Evolutionary conservation across 2,329 filamentous ascomycete species (phyloP), one percentile per base, ranked within the genome.

Genomic region (Coniochaeta sp.): DNA sequence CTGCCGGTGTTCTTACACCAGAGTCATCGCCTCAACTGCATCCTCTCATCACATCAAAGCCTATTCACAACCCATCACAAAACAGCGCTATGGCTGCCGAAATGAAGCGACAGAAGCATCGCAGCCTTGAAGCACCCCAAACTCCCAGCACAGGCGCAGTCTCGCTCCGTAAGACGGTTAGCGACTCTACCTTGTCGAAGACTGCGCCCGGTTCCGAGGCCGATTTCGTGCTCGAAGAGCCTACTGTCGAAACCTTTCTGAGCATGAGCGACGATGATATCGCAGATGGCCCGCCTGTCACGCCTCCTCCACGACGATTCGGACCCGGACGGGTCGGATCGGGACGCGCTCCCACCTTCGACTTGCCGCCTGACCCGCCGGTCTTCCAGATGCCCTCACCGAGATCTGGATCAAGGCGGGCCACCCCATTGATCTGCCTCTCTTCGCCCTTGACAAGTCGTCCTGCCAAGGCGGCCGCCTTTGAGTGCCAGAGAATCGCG

Each of bases 181-280:
- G 63, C 50, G 28, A 62, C 22, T 62, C 65, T 1, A 60, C 40
- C 10, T 58, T 65, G 17, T 67, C 71, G 1, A 64, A 69, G 2
- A 73, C 73, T 10, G 62, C 64, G 36, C 63, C 54, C 16, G 54
- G 60, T 56, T 69, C 71, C 1, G 67, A 70, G 19, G 65, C 68
- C 30, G 73, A 73, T 59, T 68, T 72, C 1, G 73, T 76, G 1
- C 73, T 84, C 4, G 72, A 73, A 54, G 82, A 84, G 64, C 82
- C 82, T 6, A 77, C 77, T 40, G 71, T 84, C 24, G 74, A 77
- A 19, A 82, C 85, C 42, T 84, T 85, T 58, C 73, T 83, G 58
- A 74, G 75, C 22, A 72, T 85, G 6, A 80, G 76, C 60, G 82
- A 85, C 61, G 82, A 86, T 32, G 83, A 85, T 59, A 82, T 86